Evolutionary conservation across 2,329 filamentous ascomycete genomes (phyloP).

Genomic region (Scleromitrula shiraiana): DNA sequence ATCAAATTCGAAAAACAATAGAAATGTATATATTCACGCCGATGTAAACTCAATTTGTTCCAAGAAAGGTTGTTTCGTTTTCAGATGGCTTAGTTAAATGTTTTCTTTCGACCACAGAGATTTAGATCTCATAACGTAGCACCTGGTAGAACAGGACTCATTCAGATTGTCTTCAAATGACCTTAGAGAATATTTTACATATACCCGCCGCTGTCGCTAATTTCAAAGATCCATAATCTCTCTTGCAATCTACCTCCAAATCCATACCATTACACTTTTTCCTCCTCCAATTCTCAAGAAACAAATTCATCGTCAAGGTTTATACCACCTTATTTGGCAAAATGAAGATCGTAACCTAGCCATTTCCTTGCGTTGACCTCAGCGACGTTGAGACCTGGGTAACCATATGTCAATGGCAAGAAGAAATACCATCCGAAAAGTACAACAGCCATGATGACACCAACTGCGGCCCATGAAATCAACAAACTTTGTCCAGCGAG

Average conservation of each 20-base stretch:
- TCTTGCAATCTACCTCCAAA: constrained; percentile 56
- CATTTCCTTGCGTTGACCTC: constrained; percentile 82
- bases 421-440: constrained; percentile 86
- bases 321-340: constrained; percentile 66
- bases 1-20: no score
- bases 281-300: background rate
- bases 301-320: background rate
- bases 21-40: no score
- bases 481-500: constrained; percentile 71
- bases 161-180: background rate
- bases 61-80: no score
- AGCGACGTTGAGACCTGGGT: constrained; percentile 73
- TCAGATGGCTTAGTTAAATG: no score
- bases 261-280: constrained; percentile 22
- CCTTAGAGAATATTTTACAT: background rate
- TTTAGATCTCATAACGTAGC: no score
- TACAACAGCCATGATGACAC: constrained; percentile 59
- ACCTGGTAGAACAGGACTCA: background rate
- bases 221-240: constrained; percentile 35
- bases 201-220: constrained; percentile 54
- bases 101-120: no score
- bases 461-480: constrained; percentile 69
- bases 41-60: no score
- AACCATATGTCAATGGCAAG: constrained; percentile 90
- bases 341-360: constrained; percentile 95